Base-by-base conservation (phyloP, 1,284 basidiomycete species). In the Ceratobasidium sp. region DNA sequence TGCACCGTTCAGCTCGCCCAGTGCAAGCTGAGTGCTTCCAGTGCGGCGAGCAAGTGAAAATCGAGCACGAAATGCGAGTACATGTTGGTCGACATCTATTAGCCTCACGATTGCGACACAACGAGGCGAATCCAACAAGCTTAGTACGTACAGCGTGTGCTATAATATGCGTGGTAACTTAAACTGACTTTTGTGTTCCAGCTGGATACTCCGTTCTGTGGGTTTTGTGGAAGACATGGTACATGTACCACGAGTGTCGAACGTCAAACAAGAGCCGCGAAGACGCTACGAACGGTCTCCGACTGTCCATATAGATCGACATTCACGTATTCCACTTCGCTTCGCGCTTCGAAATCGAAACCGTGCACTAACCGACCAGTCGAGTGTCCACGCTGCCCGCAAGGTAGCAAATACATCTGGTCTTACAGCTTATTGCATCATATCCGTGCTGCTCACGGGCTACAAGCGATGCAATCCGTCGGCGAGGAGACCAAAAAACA, bases 341-440 rank as follows among this genome's bases (percentile, higher is more conserved):
- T 15, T n/a, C 61, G 40, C 3, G 42, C 61, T 20, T 40, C 61
- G 42, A 64, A 64, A 44, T 42, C 61, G n/a, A 64, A 42, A 13
- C 61, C 61, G 3, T 64, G 61, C 42, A 64, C 61, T 20, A 64
- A 64, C n/a, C 61, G 61, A 40, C 61, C 61, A 17, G 61, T 64
- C 1, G 1, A n/a, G 23, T 64, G 61, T n/a, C 61, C 61, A 40
- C 5, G 2, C 13, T 64, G 61, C 9, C 61, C 61, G n/a, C 61
- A 33, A 1, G 61, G 3, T 1, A 40, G 33, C 20, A 1, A 10
- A 44, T 64, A 64, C n/a, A 42, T 64, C 13, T 64, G 61, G 61
- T 64, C 61, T 6, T 64, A 64, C 17, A 42, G 7, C 3, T 20
- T 64, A n/a, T 40, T 13, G n/a, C 3, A 1, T 17, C 61, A 64